phyloP scores from a whole-genome alignment of 305 asterid species.

The Solanum hybrid region DNA sequence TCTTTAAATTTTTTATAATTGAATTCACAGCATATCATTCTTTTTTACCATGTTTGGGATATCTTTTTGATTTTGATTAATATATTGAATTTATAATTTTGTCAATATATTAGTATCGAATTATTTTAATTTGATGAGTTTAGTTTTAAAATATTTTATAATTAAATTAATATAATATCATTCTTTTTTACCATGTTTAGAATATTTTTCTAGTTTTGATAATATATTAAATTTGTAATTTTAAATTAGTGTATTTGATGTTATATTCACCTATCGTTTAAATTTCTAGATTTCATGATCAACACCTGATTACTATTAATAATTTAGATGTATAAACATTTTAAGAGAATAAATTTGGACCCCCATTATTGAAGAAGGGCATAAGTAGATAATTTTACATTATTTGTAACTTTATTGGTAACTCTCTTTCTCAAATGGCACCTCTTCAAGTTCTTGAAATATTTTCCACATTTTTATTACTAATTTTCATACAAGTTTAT shows the following conservation, averaged over 20 bases:
- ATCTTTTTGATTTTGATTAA: not conserved
- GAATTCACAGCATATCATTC: not conserved
- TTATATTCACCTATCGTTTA: too few relatives aligned
- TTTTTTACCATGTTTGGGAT: not conserved
- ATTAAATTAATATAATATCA: not conserved
- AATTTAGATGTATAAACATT: too few relatives aligned
- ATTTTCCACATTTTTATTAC: conserved; percentile 23
- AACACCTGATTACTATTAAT: too few relatives aligned
- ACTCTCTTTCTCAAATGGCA: conserved; percentile 19
- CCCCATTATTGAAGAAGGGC: not conserved
- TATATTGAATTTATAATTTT: too few relatives aligned
- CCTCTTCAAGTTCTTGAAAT: conserved; percentile 11
- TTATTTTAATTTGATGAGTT: too few relatives aligned
- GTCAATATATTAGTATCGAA: too few relatives aligned
- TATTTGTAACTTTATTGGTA: not conserved
- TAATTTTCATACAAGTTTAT: conserved; percentile 22
- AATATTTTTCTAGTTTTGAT: not conserved
- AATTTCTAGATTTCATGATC: too few relatives aligned
- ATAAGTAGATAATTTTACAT: not conserved
- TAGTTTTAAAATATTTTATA: not conserved
- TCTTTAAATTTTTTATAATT: not conserved
- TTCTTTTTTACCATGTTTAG: not conserved
- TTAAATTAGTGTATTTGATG: too few relatives aligned
- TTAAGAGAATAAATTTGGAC: not conserved
- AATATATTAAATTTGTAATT: too few relatives aligned